Base-by-base conservation (phyloP, 2,329 filamentous ascomycete species). In the Phyllosticta citriasiana region DNA sequence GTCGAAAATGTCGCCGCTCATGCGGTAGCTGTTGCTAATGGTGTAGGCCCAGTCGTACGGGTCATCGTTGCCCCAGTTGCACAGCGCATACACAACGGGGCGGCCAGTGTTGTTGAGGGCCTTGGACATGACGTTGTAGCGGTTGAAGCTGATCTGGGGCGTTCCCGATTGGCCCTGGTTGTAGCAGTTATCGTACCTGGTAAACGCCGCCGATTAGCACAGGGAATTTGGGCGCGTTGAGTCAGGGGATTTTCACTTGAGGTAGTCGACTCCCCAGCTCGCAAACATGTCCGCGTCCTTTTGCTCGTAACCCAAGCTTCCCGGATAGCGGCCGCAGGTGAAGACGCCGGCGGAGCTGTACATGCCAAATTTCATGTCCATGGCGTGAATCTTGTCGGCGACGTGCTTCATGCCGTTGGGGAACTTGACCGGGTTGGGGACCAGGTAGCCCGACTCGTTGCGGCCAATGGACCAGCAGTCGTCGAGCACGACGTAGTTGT, bases 171-270 rank as follows among this genome's bases (percentile, higher is more conserved):
- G 76, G 7, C 81, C 81, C 63, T 78, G 73, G 64, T 82, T 82
- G 67, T 76, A 82, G 71, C 81, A 84, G 66, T 83, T 83, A 69
- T 83, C 81, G 65, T 83, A 83, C 40, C 40, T 47, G 40, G 40
- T 0, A n/a, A 4, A 16, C 6, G 14, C 4, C 4, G 16, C 12
- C 12, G 40, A 47, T 47, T 47, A 47, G 40, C 40, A 47, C 40
- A 47, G 40, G 40, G 40, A 47, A 2, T n/a, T 16, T 40, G 35
- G 27, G 27, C 27, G 9, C 6, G 27, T 8, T 22, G 19, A 22
- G 1, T 22, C 19, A 22, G 19, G 19, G 19, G 19, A 22, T 22
- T 22, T 2, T 22, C 8, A 47, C 19, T 62, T 68, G 22, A 68
- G 64, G 57, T 71, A 73, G 62, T 76, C 77, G 33, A 82, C 77